Evolutionary conservation across 2,329 filamentous ascomycete species (phyloP), one percentile per base, ranked within the genome.

Genomic region (Monilinia polystroma): DNA sequence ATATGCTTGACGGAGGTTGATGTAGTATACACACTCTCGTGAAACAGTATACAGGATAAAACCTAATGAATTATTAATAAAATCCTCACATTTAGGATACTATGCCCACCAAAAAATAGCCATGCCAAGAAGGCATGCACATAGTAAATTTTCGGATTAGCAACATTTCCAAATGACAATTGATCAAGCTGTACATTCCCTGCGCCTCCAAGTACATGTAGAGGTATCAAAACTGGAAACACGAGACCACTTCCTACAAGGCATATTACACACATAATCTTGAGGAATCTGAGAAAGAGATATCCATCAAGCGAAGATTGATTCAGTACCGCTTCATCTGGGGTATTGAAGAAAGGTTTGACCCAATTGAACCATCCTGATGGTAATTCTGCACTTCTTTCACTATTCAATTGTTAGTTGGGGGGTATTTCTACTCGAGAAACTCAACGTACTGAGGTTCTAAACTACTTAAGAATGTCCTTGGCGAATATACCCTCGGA

Each of bases 1-100:
- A 77, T 89, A 90, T 0, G 87, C 88, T 78, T 90, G 88, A 66
- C 87, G 85, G 64, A 90, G 76, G 70, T 88, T 89, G 77, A 90
- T 88, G 73, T 86, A 88, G 80, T 84, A 90, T 64, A 90, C 83
- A 72, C 82, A 83, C 76, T 90, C 88, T 60, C 88, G 81, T 23
- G 86, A 87, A 58, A 90, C 82, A 73, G 86, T 86, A 76, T 86
- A 89, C 75, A 90, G 84, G 66, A 90, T 80, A 73, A 90, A 90
- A 49, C 79, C 75, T 76, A 41, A 38, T 14, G 10, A 10, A 12
- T 38, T 18, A 51, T 73, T 60, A 75, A 67, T 52, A 1, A 16
- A 20, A 0, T 38, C 18, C 23, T 53, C 10, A 5, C 2, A 62
- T 35, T 0, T 4, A 5, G 11, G 23, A n/a, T 43, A n/a, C 6